phyloP scores from a whole-genome alignment of 2,329 filamentous ascomycete species.

The Colletotrichum sp. region DNA sequence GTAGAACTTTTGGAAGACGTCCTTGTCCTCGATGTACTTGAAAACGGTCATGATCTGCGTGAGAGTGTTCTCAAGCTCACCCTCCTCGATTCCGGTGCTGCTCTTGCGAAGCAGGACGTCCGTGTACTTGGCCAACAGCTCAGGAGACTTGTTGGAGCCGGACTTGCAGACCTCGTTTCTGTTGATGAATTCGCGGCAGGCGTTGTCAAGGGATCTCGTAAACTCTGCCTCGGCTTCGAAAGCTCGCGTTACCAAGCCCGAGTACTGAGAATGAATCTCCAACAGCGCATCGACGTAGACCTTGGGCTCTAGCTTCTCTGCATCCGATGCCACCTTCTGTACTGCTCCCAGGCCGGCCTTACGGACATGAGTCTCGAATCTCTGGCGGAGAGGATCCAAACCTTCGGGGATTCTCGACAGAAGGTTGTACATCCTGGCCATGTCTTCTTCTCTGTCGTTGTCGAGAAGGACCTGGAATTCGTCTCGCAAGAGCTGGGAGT shows the following conservation, averaged over 20 bases:
- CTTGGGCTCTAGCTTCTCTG: slow-evolving; percentile 92
- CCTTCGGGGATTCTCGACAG: slow-evolving; percentile 90
- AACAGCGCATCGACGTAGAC: slow-evolving; percentile 94
- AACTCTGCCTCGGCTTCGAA: slow-evolving; percentile 98
- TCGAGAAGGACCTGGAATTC: slow-evolving; percentile 95
- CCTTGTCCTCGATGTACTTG: slow-evolving; percentile 99
- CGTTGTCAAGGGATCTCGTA: slow-evolving; percentile 93
- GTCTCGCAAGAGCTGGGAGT: slow-evolving; percentile 84
- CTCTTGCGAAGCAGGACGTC: slow-evolving; percentile 93
- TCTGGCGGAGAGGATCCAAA: slow-evolving; percentile 82
- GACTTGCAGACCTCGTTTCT: slow-evolving; percentile 95
- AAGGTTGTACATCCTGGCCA: slow-evolving; percentile 94
- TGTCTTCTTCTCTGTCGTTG: slow-evolving; percentile 92
- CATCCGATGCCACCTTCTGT: slow-evolving; percentile 84
- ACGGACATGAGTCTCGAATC: slow-evolving; percentile 91
- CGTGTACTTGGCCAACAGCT: slow-evolving; percentile 93
- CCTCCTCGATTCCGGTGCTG: slow-evolving; percentile 89
- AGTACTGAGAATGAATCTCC: slow-evolving; percentile 93
- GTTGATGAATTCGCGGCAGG: slow-evolving; percentile 97
- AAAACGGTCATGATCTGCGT: slow-evolving; percentile 98
- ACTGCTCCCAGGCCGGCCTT: slow-evolving; percentile 89
- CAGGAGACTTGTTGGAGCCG: slow-evolving; percentile 91
- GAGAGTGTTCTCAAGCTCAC: slow-evolving; percentile 87
- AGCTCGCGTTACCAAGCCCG: slow-evolving; percentile 86
- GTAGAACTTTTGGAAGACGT: slow-evolving; percentile 99